Conservation (phyloP, 192 early-diverging fungal genomes). For the Lobosporangium transversale region DNA sequence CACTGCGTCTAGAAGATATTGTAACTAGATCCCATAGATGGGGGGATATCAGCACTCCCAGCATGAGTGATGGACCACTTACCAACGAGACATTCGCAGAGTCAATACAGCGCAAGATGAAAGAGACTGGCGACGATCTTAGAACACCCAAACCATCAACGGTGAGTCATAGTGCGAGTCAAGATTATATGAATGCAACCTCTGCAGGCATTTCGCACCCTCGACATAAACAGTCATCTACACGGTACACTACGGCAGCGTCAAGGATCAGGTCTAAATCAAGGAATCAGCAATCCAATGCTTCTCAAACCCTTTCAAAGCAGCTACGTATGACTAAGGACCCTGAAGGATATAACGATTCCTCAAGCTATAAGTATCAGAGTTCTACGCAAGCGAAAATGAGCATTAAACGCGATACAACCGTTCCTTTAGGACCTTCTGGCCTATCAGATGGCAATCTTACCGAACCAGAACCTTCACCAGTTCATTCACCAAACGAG, state of each 20-base stretch:
- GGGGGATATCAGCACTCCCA: conserved; percentile 11
- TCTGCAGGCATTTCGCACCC: neutral
- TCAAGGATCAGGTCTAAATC: neutral
- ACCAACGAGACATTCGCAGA: conserved; percentile 32
- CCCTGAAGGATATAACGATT: neutral
- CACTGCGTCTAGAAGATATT: conserved; percentile 32
- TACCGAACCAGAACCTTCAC: conserved; percentile 1
- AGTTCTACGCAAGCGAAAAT: neutral
- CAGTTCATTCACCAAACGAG: conserved; percentile 11
- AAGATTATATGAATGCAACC: neutral
- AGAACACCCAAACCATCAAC: conserved; percentile 8
- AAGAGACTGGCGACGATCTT: conserved; percentile 11
- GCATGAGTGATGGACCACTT: conserved; percentile 8
- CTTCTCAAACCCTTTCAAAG: neutral
- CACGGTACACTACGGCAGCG: neutral
- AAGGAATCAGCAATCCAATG: neutral
- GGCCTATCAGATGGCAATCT: neutral
- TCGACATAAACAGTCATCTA: neutral
- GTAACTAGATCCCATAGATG: conserved; percentile 20
- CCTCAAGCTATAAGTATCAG: neutral
- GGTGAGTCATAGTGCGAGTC: conserved; percentile 1
- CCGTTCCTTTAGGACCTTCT: neutral
- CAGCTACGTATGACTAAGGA: neutral
- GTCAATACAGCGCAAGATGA: conserved; percentile 35
- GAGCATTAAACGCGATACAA: neutral